A percentile compares a stretch with the other conserved stretches of the same genome.
These are phyloP conservation scores for Lactarius sanguifluus DNA, from an alignment of 768 basidiomycete species.

Conservation along the genomic window DNA sequence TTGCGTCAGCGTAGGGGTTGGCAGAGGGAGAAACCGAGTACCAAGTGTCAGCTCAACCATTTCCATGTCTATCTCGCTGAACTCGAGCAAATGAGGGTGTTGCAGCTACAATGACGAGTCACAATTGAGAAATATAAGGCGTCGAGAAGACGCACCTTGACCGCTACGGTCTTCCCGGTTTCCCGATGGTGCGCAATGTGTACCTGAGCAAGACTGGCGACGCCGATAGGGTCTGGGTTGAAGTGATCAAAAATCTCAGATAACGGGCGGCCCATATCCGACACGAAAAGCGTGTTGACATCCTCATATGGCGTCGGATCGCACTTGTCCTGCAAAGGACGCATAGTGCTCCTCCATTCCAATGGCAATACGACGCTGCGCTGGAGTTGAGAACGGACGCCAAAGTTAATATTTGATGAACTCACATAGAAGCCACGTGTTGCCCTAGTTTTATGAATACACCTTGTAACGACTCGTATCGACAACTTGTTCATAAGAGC, in stretches of 20 bases:
- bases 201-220: slow-evolving; percentile 95
- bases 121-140: slow-evolving; percentile 8
- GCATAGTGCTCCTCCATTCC: slow-evolving; percentile 62
- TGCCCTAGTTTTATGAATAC: slow-evolving; percentile 92
- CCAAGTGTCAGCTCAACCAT: slow-evolving; percentile 76
- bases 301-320: slow-evolving; percentile 82
- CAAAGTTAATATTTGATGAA: slow-evolving; percentile 20
- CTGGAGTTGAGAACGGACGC: slow-evolving; percentile 33
- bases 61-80: slow-evolving; percentile 86
- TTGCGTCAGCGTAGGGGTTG: slow-evolving; percentile 14
- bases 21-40: slow-evolving; percentile 34
- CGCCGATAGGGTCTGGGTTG: slow-evolving; percentile 85
- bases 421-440: slow-evolving; percentile 70
- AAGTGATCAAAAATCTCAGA: slow-evolving; percentile 82
- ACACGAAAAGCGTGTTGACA: slow-evolving; percentile 69
- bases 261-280: slow-evolving; percentile 74
- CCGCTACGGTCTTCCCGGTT: slow-evolving; percentile 76
- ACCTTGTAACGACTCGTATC: slow-evolving; percentile 41
- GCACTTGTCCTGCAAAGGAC: slow-evolving; percentile 86
- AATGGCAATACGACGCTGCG: slow-evolving; percentile 53
- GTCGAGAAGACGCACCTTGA: slow-evolving; percentile 56
- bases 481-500: slow-evolving; percentile 6
- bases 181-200: slow-evolving; percentile 76
- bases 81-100: slow-evolving; percentile 92
- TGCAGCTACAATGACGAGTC: slow-evolving; percentile 53